Evolutionary conservation across 2,329 filamentous ascomycete genomes (phyloP), one percentile per base, ranked within the genome.

Genomic region (Fusarium sp.): DNA sequence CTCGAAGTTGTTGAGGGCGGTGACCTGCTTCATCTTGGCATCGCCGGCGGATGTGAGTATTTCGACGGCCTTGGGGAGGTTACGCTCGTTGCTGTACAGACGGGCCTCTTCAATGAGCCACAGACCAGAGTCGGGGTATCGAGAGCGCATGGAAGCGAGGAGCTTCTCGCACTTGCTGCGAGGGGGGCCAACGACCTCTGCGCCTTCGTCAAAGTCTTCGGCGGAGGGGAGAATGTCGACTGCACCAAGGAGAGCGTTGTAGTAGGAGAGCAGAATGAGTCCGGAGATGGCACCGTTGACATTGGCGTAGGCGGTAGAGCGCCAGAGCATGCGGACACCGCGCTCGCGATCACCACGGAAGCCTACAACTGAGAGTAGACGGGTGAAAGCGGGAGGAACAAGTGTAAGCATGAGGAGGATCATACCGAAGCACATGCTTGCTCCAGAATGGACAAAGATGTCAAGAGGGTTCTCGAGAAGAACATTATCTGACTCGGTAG

Each of bases 231-330:
- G 84, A 58, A 99, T 98, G 77, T 99, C 96, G 67, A 94, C 93
- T 71, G 94, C 91, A 3, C 92, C 93, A 18, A 97, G 86, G 32
- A 97, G 87, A 8, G 91, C 92, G 77, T 97, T 97, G 81, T 98
- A 97, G 80, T 94, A 98, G 1, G 89, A 90, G 18, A 98, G 85
- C 0, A 98, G 83, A 27, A 93, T 87, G 43, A 98, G 85, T 0
- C 91, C 93, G 0, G 94, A 91, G 77, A 98, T 91, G 9, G 93
- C 95, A n/a, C 94, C 95, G 76, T 98, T 97, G 75, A 98, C 88
- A 78, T 97, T 97, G 67, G 90, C 82, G 78, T 94, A 96, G 52
- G 90, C 90, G 24, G 93, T 94, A 15, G 94, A 93, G 77, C 93
- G 90, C 96, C 96, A 99, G 7, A 99, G 88, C 88, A 98, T 92